These are phyloP conservation scores for Phylloporus sp. DNA, from an alignment of 768 basidiomycete species.

Conservation along the genomic window DNA sequence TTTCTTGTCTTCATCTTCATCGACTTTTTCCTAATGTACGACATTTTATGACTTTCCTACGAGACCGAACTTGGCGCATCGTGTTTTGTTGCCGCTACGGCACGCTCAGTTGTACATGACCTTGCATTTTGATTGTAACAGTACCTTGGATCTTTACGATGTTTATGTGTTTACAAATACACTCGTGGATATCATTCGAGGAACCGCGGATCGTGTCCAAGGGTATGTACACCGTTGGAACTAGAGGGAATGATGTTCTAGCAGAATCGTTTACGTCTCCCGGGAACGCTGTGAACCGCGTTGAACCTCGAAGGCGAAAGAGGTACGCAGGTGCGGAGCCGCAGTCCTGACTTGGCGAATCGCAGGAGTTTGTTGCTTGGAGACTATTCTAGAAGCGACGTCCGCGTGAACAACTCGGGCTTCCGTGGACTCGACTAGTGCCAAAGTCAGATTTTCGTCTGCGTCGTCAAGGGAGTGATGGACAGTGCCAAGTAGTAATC, in stretches of 20 bases:
- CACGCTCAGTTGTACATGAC: constrained; percentile 23
- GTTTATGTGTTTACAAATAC: background rate
- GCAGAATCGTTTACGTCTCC: no score
- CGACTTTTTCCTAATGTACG: constrained; percentile 11
- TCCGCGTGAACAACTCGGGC: no score
- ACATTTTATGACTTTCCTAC: constrained; percentile 15
- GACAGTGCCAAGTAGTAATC: background rate
- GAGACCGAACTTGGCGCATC: constrained; percentile 10
- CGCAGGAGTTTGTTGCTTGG: background rate
- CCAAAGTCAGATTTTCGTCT: background rate
- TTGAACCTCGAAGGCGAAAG: no score
- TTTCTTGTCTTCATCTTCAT: background rate
- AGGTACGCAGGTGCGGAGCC: background rate
- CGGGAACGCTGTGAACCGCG: no score
- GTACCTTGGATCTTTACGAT: background rate
- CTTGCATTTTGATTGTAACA: constrained; percentile 22
- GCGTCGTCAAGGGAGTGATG: background rate
- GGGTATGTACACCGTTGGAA: background rate
- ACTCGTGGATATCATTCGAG: constrained; percentile 4
- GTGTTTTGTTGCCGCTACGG: constrained; percentile 5
- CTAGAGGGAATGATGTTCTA: background rate
- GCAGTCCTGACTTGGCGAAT: constrained; percentile 3
- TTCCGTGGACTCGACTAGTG: background rate
- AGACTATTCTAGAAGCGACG: constrained; percentile 1
- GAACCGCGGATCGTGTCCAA: constrained; percentile 3